Base-by-base conservation (phyloP, 805 yeast species). In the Wickerhamiella galacta region DNA sequence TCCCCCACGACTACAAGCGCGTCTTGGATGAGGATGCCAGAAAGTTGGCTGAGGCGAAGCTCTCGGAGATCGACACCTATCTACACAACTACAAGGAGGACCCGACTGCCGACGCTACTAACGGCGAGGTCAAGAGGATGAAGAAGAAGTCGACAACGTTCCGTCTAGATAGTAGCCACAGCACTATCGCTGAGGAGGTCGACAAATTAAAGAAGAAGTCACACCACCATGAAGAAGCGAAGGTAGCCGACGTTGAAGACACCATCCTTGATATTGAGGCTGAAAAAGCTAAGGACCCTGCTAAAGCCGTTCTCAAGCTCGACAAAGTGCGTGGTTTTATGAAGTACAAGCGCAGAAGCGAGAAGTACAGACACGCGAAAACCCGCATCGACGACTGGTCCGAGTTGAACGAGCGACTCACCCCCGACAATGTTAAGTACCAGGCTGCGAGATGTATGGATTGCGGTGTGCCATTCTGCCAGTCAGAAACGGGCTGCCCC, bases 401-500 rank as follows among this genome's bases (percentile, higher is more conserved):
- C 43, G 96, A 87, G 60, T 67, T 87, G 54, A 73, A 92, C 9
- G 60, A 71, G 10, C 71, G 94, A 35, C 64, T 87, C 46, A 64
- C 82, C 36, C 78, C 80, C 58, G 83, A 78, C 33, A 96, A 90
- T 45, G 75, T 87, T 50, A 70, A 74, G 54, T 70, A 68, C 54
- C 95, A 87, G 63, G 80, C 96, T 37, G 95, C 96, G 11, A 73
- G 98, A 58, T 87, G 98, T 68, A 87, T 90, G 93, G 96, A 87
- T 60, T 87, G 98, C 66, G 98, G 98, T 65, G 92, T 90, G 47
- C 98, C 98, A 38, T 87, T 87, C 72, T 87, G 98, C 66, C 92
- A 87, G 51, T 77, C 93, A 30, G 96, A 87, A 57, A 79, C 94
- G 28, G 98, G 98, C 39, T 87, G 98, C 63, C 98, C 98, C 34